Base-by-base conservation (phyloP, 139 green algal genomes). In the Chlorella sp. region DNA sequence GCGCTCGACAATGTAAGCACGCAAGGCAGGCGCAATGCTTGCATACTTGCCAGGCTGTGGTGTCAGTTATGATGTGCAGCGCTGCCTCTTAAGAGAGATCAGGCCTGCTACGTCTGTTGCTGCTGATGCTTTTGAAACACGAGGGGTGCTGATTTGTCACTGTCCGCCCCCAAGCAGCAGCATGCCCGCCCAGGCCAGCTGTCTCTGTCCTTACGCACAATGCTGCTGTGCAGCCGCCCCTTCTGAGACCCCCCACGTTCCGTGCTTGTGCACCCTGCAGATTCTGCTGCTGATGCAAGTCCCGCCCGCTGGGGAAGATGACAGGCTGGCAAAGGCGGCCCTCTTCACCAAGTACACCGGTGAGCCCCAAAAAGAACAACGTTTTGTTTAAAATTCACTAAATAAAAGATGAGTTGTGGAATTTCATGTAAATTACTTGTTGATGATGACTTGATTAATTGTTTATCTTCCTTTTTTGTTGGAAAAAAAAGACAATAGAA, bases 251-350 rank as follows among this genome's bases (percentile, higher is more conserved):
- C 9, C 48, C 48, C 9, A 5, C 9, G 48, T 57, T 57, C 48
- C 9, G 48, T 57, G 5, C 9, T 57, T 57, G 36, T 57, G 37
- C 37, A 30, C 36, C 76, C 24, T 66, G 87, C 92, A 94, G 92
- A 82, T 94, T 36, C 60, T 93, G 48, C 24, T 87, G 69, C 75
- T 95, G 80, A 94, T 95, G 92, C 48, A 82, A 0, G 81, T 83
- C 37, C 24, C 68, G 18, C 86, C 91, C 11, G 84, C 37, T 0
- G 48, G 85, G 4, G 88, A 93, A n/a, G 86, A 90, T 34, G 91
- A 94, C 60, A 37, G 75, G 16, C 57, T 81, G 11, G 89, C 91
- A 57, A 95, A 95, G 89, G 90, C 76, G 0, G 86, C 88, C 3
- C 88, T 95, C 36, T 94, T 92, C 90, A 82, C 90, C 39, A 89